Percentiles rank a stretch among this genome's conserved stretches.
Evolutionary conservation across 2,329 filamentous ascomycete species (phyloP).

Genomic region (Botrytis porri): DNA sequence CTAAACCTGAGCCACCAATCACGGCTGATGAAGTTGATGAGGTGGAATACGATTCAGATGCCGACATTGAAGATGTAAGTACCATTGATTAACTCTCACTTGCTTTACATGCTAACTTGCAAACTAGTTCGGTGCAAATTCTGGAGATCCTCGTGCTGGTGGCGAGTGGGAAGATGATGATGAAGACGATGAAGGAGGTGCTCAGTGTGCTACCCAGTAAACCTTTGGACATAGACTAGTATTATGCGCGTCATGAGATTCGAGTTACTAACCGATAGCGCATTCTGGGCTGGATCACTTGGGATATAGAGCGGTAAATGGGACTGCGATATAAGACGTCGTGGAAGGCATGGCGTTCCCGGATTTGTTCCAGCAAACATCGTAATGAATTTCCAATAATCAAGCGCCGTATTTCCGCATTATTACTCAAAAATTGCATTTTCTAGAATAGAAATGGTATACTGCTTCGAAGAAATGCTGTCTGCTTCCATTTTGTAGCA

Average conservation of each 20-base stretch:
- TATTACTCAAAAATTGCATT: not conserved
- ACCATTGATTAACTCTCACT: slow-evolving; percentile 7
- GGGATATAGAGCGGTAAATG: slow-evolving; percentile 14
- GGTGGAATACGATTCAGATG: slow-evolving; percentile 80
- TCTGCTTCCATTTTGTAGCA: not conserved
- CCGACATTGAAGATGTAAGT: slow-evolving; percentile 73
- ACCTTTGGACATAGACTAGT: not conserved
- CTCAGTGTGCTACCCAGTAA: slow-evolving; percentile 57
- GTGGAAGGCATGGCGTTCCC: slow-evolving; percentile 1
- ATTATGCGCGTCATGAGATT: not conserved
- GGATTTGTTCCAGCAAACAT: not conserved
- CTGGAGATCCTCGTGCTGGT: slow-evolving; percentile 63
- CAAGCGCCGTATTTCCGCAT: not conserved
- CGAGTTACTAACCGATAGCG: not conserved
- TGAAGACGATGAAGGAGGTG: slow-evolving; percentile 55
- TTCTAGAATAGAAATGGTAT: not conserved
- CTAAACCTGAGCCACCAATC: slow-evolving; percentile 58
- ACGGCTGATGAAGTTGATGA: slow-evolving; percentile 72
- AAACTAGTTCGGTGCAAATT: slow-evolving; percentile 65
- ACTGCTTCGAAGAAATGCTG: not conserved
- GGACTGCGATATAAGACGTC: not conserved
- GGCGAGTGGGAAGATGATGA: slow-evolving; percentile 71
- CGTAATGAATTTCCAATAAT: slow-evolving; percentile 8
- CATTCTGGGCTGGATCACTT: not conserved
- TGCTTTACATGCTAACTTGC: slow-evolving; percentile 33